phyloP scores from a whole-genome alignment of 257 asterid species.

The Solanum habrochaites region DNA sequence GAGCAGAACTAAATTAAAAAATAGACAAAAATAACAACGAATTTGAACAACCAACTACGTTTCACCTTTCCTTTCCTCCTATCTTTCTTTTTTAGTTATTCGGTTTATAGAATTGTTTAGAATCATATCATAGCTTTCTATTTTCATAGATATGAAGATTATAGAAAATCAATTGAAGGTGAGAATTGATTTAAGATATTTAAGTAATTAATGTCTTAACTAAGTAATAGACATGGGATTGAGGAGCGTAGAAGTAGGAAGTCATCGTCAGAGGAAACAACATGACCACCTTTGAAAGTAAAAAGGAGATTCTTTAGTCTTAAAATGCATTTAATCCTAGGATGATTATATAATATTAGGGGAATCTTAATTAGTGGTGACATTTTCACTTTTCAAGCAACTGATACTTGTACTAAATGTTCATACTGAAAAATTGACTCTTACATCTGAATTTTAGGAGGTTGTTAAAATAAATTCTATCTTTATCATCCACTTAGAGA shows the following conservation, averaged over 20 bases:
- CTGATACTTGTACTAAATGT: background rate
- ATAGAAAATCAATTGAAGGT: background rate
- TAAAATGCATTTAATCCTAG: background rate
- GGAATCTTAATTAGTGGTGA: slow-evolving; percentile 1
- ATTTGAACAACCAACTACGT: background rate
- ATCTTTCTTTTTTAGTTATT: background rate
- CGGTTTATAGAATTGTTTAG: background rate
- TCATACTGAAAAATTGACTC: background rate
- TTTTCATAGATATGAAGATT: background rate
- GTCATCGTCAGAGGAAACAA: background rate
- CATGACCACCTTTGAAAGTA: background rate
- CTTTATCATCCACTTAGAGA: background rate
- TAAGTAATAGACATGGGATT: background rate
- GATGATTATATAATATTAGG: background rate
- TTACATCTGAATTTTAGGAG: background rate
- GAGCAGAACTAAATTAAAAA: background rate
- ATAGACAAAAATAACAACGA: background rate
- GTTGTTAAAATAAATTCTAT: background rate
- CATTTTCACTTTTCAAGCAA: slow-evolving; percentile 3
- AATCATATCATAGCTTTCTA: background rate
- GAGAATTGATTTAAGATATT: background rate
- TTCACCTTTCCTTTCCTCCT: too few species aligned
- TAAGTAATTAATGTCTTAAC: background rate
- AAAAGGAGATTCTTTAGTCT: too few species aligned
- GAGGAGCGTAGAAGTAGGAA: background rate